phyloP scores from a whole-genome alignment of 345 rosid genomes.

The Gossypium ekmanianum region DNA sequence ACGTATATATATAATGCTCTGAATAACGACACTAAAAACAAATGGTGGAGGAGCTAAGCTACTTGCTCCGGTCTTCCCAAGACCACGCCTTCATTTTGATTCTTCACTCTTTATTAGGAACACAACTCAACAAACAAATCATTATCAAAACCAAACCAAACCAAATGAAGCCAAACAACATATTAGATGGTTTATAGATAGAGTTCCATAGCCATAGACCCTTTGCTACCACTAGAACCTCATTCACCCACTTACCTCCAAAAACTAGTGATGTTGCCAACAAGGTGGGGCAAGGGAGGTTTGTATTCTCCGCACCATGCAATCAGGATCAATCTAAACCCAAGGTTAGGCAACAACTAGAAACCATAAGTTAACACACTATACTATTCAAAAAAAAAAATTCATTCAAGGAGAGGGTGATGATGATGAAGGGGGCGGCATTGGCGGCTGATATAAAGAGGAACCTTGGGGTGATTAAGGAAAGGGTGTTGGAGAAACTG shows the following conservation, averaged over 20 bases:
- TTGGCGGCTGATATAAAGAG: slow-evolving; percentile 25
- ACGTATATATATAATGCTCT: not conserved
- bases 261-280: not conserved
- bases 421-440: slow-evolving; percentile 22
- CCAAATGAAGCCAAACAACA: not conserved
- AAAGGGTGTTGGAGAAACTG: slow-evolving; percentile 42
- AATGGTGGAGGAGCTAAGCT: slow-evolving; percentile 1
- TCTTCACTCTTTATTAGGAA: not conserved
- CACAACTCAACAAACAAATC: not conserved
- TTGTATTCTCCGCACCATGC: slow-evolving; percentile 16
- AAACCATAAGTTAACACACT: not conserved
- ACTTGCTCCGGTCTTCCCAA: not conserved
- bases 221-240: not conserved
- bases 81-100: not conserved
- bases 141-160: not conserved
- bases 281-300: slow-evolving; percentile 13
- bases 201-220: not conserved
- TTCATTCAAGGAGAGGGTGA: not conserved
- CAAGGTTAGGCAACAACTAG: not conserved
- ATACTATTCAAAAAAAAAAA: not conserved
- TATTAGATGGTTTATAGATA: not conserved
- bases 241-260: not conserved
- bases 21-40: not conserved
- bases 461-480: slow-evolving; percentile 38
- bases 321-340: not conserved